A percentile compares a stretch with the other conserved stretches of the same genome.
These are phyloP conservation scores for Salix koriyanagi DNA, from an alignment of 345 rosid species.

Conservation along the genomic window DNA sequence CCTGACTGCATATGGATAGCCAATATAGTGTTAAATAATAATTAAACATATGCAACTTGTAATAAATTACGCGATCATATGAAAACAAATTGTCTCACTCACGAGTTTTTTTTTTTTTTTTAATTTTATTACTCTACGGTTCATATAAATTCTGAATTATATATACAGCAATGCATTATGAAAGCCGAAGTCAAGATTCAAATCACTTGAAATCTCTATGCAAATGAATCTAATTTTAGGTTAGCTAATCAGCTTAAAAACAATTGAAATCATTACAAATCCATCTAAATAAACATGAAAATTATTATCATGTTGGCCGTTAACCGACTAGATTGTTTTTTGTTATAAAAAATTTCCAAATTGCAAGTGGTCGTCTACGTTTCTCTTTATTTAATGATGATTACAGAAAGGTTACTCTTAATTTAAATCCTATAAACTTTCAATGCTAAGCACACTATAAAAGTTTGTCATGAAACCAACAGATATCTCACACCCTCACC, in stretches of 20 bases:
- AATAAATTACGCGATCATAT: neutral
- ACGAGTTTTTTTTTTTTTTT: too few species aligned
- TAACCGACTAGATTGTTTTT: neutral
- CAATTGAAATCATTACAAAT: neutral
- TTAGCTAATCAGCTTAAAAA: neutral
- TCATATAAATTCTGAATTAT: neutral
- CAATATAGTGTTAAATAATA: neutral
- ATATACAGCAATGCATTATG: neutral
- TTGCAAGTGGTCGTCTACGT: neutral
- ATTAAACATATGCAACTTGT: neutral
- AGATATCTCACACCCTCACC: neutral
- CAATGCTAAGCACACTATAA: neutral
- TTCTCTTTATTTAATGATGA: neutral
- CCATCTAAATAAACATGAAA: neutral
- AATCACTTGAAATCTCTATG: neutral
- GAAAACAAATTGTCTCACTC: neutral
- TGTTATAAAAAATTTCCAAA: neutral
- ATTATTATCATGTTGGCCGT: neutral
- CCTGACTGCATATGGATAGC: constrained; percentile 42
- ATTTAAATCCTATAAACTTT: neutral
- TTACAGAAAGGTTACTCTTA: neutral
- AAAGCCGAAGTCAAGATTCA: neutral
- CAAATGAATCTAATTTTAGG: neutral
- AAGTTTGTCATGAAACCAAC: neutral
- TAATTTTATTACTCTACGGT: neutral